A percentile compares a stretch with the other conserved stretches of the same genome.
phyloP scores from a whole-genome alignment of 371 early-diverging fungal species.

The Dichotomocladium elegans region DNA sequence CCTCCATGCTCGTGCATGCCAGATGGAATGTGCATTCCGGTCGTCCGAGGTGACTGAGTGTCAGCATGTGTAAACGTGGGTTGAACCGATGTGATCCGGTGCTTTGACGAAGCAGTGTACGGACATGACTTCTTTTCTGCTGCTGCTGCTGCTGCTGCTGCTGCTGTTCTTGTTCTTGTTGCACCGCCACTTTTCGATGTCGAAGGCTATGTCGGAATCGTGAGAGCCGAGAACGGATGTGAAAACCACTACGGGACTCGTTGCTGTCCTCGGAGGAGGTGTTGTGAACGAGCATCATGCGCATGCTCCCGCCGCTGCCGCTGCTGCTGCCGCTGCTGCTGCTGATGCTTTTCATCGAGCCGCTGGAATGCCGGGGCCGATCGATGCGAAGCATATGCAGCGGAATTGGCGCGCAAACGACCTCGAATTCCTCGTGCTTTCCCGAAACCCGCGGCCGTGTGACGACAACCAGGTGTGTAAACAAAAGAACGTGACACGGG shows the following conservation, averaged over 20 bases:
- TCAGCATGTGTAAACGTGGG: constrained; percentile 3
- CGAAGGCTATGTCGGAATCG: constrained; percentile 10
- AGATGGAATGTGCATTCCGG: constrained; percentile 10
- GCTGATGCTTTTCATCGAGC: neutral
- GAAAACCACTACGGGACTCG: constrained; percentile 11
- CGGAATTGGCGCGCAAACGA: constrained; percentile 21
- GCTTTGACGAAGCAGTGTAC: no score
- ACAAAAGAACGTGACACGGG: constrained; percentile 28
- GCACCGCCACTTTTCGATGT: neutral
- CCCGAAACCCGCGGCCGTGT: constrained; percentile 15
- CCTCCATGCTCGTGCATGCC: neutral
- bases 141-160: constrained; percentile 5
- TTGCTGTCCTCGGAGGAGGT: no score
- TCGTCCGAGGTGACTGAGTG: constrained; percentile 9
- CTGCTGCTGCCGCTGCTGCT: neutral
- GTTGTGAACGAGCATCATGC: no score
- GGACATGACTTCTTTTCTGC: neutral
- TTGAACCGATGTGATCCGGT: neutral
- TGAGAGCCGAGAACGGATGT: constrained; percentile 13
- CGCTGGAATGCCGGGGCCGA: neutral
- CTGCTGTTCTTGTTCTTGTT: no score
- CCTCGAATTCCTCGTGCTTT: constrained; percentile 16
- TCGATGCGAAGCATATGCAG: constrained; percentile 16
- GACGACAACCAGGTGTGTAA: constrained; percentile 29
- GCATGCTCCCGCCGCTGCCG: no score